A percentile compares a stretch with the other conserved stretches of the same genome.
phyloP scores from a whole-genome alignment of 139 green algal genomes.

The Picochlorum sp. region DNA sequence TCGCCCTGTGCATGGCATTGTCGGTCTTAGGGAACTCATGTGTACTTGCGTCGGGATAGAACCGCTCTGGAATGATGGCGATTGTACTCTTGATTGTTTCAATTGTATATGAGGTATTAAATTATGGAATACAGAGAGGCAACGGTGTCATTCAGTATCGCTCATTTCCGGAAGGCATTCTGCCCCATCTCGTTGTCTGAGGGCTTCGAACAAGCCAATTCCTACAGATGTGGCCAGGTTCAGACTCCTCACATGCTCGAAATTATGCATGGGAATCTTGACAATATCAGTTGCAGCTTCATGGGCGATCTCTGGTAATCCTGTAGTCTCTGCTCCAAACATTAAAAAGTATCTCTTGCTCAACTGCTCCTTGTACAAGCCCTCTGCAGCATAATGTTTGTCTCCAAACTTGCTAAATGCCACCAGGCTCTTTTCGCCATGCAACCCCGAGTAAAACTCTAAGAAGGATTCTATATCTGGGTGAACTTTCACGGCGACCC shows the following conservation, averaged over 20 bases:
- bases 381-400: constrained; percentile 44
- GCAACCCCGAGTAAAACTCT: constrained; percentile 30
- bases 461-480: constrained; percentile 57
- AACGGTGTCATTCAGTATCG: no score
- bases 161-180: constrained; percentile 10
- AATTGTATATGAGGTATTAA: not conserved
- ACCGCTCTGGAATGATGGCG: no score
- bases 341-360: constrained; percentile 39
- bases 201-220: constrained; percentile 81
- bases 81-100: no score
- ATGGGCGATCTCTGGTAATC: constrained; percentile 61
- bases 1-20: no score
- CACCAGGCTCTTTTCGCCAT: constrained; percentile 46
- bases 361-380: constrained; percentile 40
- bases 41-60: no score
- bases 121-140: no score
- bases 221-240: constrained; percentile 71
- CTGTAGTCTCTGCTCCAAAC: constrained; percentile 67
- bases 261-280: constrained; percentile 76
- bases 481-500: constrained; percentile 66
- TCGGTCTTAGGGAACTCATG: no score
- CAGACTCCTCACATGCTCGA: constrained; percentile 73
- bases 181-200: constrained; percentile 70
- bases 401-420: constrained; percentile 66
- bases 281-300: constrained; percentile 43